Base-by-base conservation (phyloP, 2,329 filamentous ascomycete genomes). In the Aplosporella prunicola region DNA sequence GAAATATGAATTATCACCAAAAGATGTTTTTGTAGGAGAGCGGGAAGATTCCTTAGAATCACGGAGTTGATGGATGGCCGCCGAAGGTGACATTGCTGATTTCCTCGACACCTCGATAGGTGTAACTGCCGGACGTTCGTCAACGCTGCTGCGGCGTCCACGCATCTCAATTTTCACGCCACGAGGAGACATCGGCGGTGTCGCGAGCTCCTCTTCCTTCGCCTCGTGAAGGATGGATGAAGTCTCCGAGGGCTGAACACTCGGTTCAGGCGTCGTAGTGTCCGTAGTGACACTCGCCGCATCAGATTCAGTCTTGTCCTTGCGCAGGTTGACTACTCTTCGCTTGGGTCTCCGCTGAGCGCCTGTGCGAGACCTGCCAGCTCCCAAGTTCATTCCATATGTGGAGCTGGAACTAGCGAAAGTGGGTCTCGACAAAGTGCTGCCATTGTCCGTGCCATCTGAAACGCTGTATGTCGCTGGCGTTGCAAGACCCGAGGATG, bases 271-370 rank as follows among this genome's bases (percentile, higher is more conserved):
- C 11, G 60, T 65, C 9, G 57, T 62, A 16, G 68, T 71, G 9
- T 66, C 66, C 9, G 74, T 73, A 24, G 69, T 74, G 18, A 66
- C 58, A 25, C 64, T 65, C 17, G 69, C 68, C 20, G 55, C 58
- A 25, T 66, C 64, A 35, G 56, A 57, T 9, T 55, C 59, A 41
- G 71, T 69, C 49, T 72, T 74, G 44, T 73, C 67, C 43, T 72
- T 76, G n/a, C 85, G 73, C 10, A 93, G 67, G 51, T 93, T 86
- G 43, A 93, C 82, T 10, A 93, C 79, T 14, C 85, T 72, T 41
- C 76, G 85, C 72, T 89, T 93, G 68, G 84, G 83, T 64, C 84
- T 89, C 37, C 82, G 75, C 22, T 75, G 70, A 15, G 71, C 68
- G 43, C 76, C 72, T 3, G 77, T 64, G 46, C 82, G 74, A 28